phyloP scores from a whole-genome alignment of 1,139 yeast genomes.

The Diutina scorzettiae region DNA sequence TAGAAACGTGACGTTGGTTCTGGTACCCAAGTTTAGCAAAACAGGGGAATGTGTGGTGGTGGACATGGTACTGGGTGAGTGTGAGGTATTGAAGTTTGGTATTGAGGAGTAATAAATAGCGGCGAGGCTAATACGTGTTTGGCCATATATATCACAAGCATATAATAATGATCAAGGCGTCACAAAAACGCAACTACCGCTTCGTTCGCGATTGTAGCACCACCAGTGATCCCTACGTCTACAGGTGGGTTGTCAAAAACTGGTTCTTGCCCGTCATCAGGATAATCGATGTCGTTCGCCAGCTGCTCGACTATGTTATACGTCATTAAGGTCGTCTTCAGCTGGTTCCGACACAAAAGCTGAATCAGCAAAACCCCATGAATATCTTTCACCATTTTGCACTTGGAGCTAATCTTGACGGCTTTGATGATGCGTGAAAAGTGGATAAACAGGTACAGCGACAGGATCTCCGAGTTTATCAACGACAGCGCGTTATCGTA shows the following conservation, averaged over 20 bases:
- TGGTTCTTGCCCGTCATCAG: neutral
- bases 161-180: too few relatives aligned
- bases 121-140: too few relatives aligned
- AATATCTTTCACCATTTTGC: slow-evolving; percentile 47
- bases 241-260: too few relatives aligned
- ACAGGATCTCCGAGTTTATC: slow-evolving; percentile 9
- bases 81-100: neutral
- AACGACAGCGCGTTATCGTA: slow-evolving; percentile 8
- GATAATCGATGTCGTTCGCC: neutral
- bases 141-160: too few relatives aligned
- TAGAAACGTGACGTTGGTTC: slow-evolving; percentile 29
- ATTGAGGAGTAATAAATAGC: too few relatives aligned
- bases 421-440: slow-evolving; percentile 44
- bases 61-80: slow-evolving; percentile 33
- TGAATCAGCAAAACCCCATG: slow-evolving; percentile 42
- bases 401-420: slow-evolving; percentile 44
- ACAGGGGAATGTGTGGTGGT: slow-evolving; percentile 62
- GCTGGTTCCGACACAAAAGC: slow-evolving; percentile 25
- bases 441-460: slow-evolving; percentile 39
- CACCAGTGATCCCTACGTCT: too few relatives aligned
- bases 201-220: too few relatives aligned
- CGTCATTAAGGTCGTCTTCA: slow-evolving; percentile 41
- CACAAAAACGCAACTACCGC: too few relatives aligned
- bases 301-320: slow-evolving; percentile 41
- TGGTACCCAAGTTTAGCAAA: slow-evolving; percentile 57